These are phyloP conservation scores for Spiromastix sp. DNA, from an alignment of 2,329 filamentous ascomycete genomes.

Conservation along the genomic window DNA sequence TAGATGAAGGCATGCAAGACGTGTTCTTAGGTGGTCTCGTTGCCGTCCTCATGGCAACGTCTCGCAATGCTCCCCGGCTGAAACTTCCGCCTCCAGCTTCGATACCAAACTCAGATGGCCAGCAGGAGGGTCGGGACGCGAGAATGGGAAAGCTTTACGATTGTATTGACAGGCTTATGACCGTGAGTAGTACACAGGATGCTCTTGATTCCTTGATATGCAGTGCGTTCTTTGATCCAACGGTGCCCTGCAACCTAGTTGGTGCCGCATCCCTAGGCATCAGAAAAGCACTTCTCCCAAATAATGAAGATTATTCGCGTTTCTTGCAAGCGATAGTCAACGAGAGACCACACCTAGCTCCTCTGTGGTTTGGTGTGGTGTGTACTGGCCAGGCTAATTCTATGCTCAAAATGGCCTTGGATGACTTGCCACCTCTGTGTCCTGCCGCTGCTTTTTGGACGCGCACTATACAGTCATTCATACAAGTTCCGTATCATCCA, in stretches of 20 bases:
- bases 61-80: no score
- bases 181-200: conserved; percentile 13
- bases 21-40: no score
- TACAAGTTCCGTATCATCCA: conserved; percentile 11
- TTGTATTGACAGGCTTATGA: conserved; percentile 14
- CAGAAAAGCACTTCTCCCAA: conserved; percentile 9
- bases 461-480: conserved; percentile 12
- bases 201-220: conserved; percentile 16
- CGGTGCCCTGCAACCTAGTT: conserved; percentile 14
- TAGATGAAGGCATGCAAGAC: no score
- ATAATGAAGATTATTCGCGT: conserved; percentile 3
- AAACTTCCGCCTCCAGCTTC: no score
- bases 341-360: conserved; percentile 5
- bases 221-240: conserved; percentile 17
- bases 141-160: conserved; percentile 9
- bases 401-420: conserved; percentile 2
- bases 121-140: no score
- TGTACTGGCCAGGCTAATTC: conserved; percentile 5
- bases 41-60: no score
- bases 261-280: conserved; percentile 14
- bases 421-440: conserved; percentile 8
- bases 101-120: no score
- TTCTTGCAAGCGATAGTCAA: conserved; percentile 6
- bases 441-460: conserved; percentile 12
- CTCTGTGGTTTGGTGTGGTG: conserved; percentile 9